Evolutionary conservation across 805 yeast genomes (phyloP).

Genomic region (Saccharomycopsis javanensis): DNA sequence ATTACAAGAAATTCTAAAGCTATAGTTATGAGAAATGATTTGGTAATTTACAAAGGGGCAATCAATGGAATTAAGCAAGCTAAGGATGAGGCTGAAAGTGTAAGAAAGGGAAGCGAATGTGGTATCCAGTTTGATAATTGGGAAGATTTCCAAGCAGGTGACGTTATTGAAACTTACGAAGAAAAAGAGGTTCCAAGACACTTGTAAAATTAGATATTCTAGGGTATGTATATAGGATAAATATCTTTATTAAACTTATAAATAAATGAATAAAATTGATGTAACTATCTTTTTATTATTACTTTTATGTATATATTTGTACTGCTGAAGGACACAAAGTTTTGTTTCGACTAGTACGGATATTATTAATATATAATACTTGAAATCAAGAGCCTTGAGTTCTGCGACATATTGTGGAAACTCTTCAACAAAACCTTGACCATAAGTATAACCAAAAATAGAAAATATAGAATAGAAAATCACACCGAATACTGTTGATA

Average conservation of each 20-base stretch:
- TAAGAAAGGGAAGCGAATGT: constrained; percentile 82
- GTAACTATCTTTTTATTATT: too few relatives aligned
- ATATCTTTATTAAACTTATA: neutral
- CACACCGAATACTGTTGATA: neutral
- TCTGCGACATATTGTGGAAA: neutral
- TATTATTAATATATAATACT: neutral
- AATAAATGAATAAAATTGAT: neutral
- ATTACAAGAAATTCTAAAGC: constrained; percentile 50
- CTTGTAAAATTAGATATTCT: constrained; percentile 25
- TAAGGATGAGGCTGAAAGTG: constrained; percentile 69
- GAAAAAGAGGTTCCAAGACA: constrained; percentile 49
- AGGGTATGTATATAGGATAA: neutral
- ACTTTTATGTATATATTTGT: too few relatives aligned
- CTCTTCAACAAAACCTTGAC: neutral
- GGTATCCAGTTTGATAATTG: constrained; percentile 68
- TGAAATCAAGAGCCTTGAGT: neutral
- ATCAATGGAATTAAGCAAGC: constrained; percentile 69
- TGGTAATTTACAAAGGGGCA: constrained; percentile 44
- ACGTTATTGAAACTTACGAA: constrained; percentile 63
- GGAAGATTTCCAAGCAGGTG: constrained; percentile 66
- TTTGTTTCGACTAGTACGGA: neutral
- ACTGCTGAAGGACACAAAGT: neutral
- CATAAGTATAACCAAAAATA: neutral
- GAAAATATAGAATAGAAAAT: neutral
- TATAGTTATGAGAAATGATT: constrained; percentile 44